Conservation (phyloP, 108 stramenopile species). For the Conticribra weissflogii region DNA sequence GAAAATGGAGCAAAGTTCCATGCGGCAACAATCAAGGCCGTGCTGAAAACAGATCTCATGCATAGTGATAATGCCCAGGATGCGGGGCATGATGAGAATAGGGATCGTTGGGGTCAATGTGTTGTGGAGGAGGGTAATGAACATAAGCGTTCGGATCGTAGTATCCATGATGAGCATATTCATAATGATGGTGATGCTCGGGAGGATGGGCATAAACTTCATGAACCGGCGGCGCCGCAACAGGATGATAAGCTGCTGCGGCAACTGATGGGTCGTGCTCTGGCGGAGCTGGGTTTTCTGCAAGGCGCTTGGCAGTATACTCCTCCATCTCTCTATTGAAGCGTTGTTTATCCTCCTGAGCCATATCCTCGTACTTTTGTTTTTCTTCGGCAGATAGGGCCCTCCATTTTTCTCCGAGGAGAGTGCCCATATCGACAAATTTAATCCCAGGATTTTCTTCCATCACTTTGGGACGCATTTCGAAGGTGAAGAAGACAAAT, state of each 20-base stretch:
- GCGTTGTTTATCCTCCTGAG: slow-evolving; percentile 83
- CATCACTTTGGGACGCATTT: slow-evolving; percentile 82
- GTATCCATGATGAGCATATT: slow-evolving; percentile 27
- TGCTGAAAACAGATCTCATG: too few species aligned
- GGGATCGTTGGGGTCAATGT: too few species aligned
- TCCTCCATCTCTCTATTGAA: slow-evolving; percentile 90
- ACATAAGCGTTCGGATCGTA: slow-evolving; percentile 34
- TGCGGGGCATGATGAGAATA: background rate
- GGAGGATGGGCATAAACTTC: too few species aligned
- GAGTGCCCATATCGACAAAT: slow-evolving; percentile 90
- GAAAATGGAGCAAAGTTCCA: too few species aligned
- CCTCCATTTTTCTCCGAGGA: slow-evolving; percentile 92
- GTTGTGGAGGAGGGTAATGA: too few species aligned
- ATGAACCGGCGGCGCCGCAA: too few species aligned
- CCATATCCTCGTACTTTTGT: slow-evolving; percentile 87
- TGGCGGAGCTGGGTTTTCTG: background rate
- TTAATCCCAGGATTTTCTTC: slow-evolving; percentile 87
- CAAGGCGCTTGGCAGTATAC: slow-evolving; percentile 57
- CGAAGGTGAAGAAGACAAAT: slow-evolving; percentile 88
- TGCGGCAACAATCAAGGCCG: too few species aligned
- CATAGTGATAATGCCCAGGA: slow-evolving; percentile 44
- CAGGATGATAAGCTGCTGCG: too few species aligned
- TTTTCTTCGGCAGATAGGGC: slow-evolving; percentile 83
- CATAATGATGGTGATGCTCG: slow-evolving; percentile 11
- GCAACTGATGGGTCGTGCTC: slow-evolving; percentile 24